Evolutionary conservation across 192 early-diverging fungal genomes (phyloP).

Genomic region (Glomus cerebriforme): DNA sequence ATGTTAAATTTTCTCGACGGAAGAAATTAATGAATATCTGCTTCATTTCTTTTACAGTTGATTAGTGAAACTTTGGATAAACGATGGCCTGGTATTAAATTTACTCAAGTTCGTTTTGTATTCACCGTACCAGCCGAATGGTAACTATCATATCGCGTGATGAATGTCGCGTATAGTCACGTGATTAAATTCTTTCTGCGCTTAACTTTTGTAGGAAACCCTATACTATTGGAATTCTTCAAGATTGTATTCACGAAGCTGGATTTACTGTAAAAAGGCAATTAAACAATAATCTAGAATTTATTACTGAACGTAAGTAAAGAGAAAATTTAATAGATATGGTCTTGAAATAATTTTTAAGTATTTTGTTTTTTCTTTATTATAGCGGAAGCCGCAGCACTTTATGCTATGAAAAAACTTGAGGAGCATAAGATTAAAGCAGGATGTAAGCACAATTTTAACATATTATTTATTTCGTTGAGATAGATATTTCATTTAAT

Average conservation of each 20-base stretch:
- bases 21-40: neutral
- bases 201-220: neutral
- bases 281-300: conserved; percentile 4
- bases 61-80: neutral
- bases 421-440: conserved; percentile 46
- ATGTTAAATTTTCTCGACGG: neutral
- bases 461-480: too few species aligned
- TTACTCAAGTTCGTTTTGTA: conserved; percentile 7
- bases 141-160: too few species aligned
- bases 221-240: conserved; percentile 1
- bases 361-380: neutral
- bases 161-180: too few species aligned
- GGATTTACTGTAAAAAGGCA: neutral
- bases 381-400: conserved; percentile 54
- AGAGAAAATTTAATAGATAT: too few species aligned
- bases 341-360: neutral
- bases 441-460: neutral
- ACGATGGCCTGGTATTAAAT: neutral
- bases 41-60: neutral
- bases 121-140: conserved; percentile 18
- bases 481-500: too few species aligned
- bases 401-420: conserved; percentile 56
- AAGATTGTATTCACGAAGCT: neutral
- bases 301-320: conserved; percentile 22
- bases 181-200: too few species aligned